These are phyloP conservation scores for Cymbopogon flexuosus DNA, from an alignment of 202 grass and related monocot species.

Conservation along the genomic window DNA sequence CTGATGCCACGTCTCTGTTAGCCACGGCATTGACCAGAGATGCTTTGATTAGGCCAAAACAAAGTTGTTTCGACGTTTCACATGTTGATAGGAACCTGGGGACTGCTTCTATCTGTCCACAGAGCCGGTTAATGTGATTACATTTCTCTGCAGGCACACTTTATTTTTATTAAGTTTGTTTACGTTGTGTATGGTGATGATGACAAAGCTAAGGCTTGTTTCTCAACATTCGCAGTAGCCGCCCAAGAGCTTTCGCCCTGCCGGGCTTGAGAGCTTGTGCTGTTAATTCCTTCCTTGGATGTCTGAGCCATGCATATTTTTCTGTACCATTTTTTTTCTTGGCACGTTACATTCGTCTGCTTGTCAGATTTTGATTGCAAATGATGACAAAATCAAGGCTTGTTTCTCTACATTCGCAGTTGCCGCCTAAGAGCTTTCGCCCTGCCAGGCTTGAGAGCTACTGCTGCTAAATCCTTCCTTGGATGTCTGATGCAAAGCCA, in stretches of 20 bases:
- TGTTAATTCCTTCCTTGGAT: conserved; percentile 50
- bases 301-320: conserved; percentile 13
- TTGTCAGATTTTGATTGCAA: not conserved
- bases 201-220: conserved; percentile 54
- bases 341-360: no score
- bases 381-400: conserved; percentile 48
- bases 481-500: conserved; percentile 41
- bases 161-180: not conserved
- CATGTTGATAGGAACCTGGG: conserved; percentile 86
- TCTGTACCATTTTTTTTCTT: not conserved
- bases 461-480: conserved; percentile 44
- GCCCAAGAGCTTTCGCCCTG: conserved; percentile 44
- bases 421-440: conserved; percentile 53
- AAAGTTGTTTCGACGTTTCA: conserved; percentile 40
- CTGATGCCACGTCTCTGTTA: conserved; percentile 72
- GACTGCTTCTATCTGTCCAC: conserved; percentile 34
- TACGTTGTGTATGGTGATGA: not conserved
- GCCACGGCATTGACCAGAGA: conserved; percentile 56
- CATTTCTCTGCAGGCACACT: not conserved
- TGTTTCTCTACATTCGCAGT: conserved; percentile 71
- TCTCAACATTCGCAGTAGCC: conserved; percentile 61
- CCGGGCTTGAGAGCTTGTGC: conserved; percentile 46
- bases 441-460: conserved; percentile 52
- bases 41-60: conserved; percentile 75
- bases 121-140: conserved; percentile 67